Percentiles rank a stretch among this genome's conserved stretches.
Conservation (phyloP, 306 rosid species). For the Glycine latifolia region DNA sequence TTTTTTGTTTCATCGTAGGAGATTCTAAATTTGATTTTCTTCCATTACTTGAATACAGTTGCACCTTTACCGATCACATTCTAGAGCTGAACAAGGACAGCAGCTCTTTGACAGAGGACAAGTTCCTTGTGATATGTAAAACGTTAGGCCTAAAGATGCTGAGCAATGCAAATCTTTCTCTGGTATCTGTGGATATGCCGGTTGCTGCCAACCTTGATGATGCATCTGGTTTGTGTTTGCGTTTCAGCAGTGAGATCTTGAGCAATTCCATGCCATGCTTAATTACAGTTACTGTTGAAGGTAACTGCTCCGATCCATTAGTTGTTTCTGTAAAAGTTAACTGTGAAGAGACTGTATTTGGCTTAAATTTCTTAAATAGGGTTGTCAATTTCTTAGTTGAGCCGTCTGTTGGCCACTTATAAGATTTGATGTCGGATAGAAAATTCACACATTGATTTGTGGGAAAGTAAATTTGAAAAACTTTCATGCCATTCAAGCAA, state of each 20-base stretch:
- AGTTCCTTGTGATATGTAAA: conserved; percentile 78
- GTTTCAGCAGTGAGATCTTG: conserved; percentile 81
- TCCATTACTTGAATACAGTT: conserved; percentile 62
- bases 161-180: conserved; percentile 77
- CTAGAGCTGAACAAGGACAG: conserved; percentile 66
- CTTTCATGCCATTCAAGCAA: not conserved
- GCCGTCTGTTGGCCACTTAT: conserved; percentile 54
- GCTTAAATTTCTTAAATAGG: conserved; percentile 89
- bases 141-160: conserved; percentile 82
- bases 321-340: conserved; percentile 73
- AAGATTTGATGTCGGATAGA: conserved; percentile 36
- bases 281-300: conserved; percentile 74
- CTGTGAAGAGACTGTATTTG: conserved; percentile 96
- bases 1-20: not conserved
- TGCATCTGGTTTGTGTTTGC: conserved; percentile 90
- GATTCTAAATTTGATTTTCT: conserved; percentile 47
- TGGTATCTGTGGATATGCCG: conserved; percentile 89
- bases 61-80: conserved; percentile 80
- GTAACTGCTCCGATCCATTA: conserved; percentile 86
- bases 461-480: conserved; percentile 30
- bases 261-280: conserved; percentile 83
- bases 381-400: conserved; percentile 77
- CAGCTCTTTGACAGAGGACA: conserved; percentile 63
- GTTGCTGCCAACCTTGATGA: conserved; percentile 76
- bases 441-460: conserved; percentile 41